Base-by-base conservation (phyloP, 805 yeast genomes). In the Kodamaea leandrae region DNA sequence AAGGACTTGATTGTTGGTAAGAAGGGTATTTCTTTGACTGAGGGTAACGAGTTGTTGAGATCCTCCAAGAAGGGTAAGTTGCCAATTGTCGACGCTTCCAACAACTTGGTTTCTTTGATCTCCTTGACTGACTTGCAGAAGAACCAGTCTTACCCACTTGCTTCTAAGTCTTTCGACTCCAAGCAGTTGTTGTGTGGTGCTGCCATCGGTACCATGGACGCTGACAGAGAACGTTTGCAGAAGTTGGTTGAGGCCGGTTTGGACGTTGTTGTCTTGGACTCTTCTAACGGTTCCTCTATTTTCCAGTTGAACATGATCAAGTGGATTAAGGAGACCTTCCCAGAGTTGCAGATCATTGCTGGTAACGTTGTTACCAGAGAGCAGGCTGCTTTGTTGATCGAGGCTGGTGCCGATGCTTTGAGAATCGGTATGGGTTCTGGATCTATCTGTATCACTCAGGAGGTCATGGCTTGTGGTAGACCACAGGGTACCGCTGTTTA, bases 401-500 rank as follows among this genome's bases (percentile, higher is more conserved):
- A 77, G 57, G 96, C 96, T 39, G 99, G 99, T 71, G 96, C 95
- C 40, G 99, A 93, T 66, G 98, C 90, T 65, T 77, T 93, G 59
- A 88, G 98, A 79, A 91, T 93, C 55, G 99, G 99, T 74, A 93
- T 93, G 99, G 99, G 99, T 63, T 87, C 98, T 24, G 99, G 99
- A 60, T 88, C 97, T 48, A 95, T 95, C 65, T 93, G 99, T 79
- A 93, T 93, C 64, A 93, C 99, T 40, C 99, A 93, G 75, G 99
- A 93, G 74, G 99, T 93, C 46, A 93, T 93, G 99, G 99, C 99
- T 39, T 95, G 96, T 73, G 99, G 99, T 72, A 89, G 99, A 78
- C 99, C 99, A 47, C 99, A 93, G 76, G 99, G 98, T 72, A 89
- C 98, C 52, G 99, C 99, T 47, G 98, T 93, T 41, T 90, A 80